A percentile compares a stretch with the other conserved stretches of the same genome.
Evolutionary conservation across 2,329 filamentous ascomycete species (phyloP).

Genomic region (Aspergillus melleus): DNA sequence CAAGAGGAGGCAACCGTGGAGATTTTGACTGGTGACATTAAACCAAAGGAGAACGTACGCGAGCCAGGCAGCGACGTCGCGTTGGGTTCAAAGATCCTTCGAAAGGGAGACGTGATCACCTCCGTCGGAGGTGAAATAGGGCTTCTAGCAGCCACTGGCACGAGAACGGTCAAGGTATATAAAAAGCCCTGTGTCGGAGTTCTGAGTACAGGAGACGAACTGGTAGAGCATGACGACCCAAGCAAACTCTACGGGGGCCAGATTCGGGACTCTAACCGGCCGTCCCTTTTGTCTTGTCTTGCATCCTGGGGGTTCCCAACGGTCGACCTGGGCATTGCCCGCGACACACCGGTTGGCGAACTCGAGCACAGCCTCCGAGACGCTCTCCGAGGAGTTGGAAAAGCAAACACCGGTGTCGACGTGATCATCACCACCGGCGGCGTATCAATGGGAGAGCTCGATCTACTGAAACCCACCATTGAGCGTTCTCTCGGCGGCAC

Average conservation of each 20-base stretch:
- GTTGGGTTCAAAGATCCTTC: constrained; percentile 67
- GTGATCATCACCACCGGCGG: constrained; percentile 89
- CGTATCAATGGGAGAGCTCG: constrained; percentile 96
- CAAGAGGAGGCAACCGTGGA: constrained; percentile 85
- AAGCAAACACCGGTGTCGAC: constrained; percentile 58
- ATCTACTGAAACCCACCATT: constrained; percentile 93
- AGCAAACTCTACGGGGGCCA: constrained; percentile 71
- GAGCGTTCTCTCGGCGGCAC: constrained; percentile 85
- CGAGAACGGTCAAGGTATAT: constrained; percentile 69
- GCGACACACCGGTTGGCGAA: constrained; percentile 57
- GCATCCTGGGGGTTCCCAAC: constrained; percentile 73
- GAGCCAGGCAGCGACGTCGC: constrained; percentile 87
- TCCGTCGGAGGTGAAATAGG: constrained; percentile 89
- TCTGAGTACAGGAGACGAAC: constrained; percentile 91
- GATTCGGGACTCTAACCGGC: constrained; percentile 90
- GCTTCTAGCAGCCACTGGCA: constrained; percentile 81
- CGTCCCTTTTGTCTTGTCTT: constrained; percentile 78
- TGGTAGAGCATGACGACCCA: constrained; percentile 69
- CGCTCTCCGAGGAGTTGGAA: constrained; percentile 59
- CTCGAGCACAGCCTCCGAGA: constrained; percentile 76
- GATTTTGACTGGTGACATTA: constrained; percentile 75
- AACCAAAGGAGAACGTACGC: constrained; percentile 80
- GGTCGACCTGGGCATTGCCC: constrained; percentile 81
- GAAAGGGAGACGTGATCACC: constrained; percentile 78
- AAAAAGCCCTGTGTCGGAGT: constrained; percentile 78